Evolutionary conservation across 768 basidiomycete species (phyloP).

Genomic region (Leccinum longicurvipes): DNA sequence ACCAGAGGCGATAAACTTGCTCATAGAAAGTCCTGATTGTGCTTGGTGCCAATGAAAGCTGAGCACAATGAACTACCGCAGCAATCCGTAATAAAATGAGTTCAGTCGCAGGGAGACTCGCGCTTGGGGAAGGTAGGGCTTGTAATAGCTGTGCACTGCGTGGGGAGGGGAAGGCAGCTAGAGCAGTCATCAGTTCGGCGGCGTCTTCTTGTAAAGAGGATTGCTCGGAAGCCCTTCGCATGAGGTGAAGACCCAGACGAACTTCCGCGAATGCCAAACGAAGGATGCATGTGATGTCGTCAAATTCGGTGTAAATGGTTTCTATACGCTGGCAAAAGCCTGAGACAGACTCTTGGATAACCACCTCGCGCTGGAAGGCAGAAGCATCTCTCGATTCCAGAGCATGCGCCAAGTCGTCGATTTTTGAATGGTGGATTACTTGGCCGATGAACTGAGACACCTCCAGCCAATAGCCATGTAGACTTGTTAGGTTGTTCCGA

Average conservation of each 20-base stretch:
- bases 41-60: not conserved
- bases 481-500: constrained; percentile 42
- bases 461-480: constrained; percentile 72
- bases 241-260: constrained; percentile 68
- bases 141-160: constrained; percentile 39
- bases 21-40: constrained; percentile 56
- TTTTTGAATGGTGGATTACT: constrained; percentile 45
- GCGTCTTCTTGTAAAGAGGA: constrained; percentile 14
- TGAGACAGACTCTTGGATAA: constrained; percentile 74
- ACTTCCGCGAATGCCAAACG: constrained; percentile 62
- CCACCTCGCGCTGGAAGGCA: constrained; percentile 55
- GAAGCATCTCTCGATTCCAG: constrained; percentile 37
- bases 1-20: constrained; percentile 77
- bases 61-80: constrained; percentile 31
- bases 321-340: constrained; percentile 75
- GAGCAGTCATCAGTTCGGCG: constrained; percentile 28
- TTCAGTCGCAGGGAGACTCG: constrained; percentile 23
- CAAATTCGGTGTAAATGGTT: constrained; percentile 62
- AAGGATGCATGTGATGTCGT: constrained; percentile 68
- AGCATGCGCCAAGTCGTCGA: constrained; percentile 43
- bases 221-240: constrained; percentile 30
- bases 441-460: constrained; percentile 72
- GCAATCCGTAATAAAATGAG: constrained; percentile 44
- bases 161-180: constrained; percentile 56
- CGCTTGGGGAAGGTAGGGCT: constrained; percentile 12